Evolutionary conservation across 2,329 filamentous ascomycete genomes (phyloP), one percentile per base, ranked within the genome.

Genomic region (Acrocalymma vagum): DNA sequence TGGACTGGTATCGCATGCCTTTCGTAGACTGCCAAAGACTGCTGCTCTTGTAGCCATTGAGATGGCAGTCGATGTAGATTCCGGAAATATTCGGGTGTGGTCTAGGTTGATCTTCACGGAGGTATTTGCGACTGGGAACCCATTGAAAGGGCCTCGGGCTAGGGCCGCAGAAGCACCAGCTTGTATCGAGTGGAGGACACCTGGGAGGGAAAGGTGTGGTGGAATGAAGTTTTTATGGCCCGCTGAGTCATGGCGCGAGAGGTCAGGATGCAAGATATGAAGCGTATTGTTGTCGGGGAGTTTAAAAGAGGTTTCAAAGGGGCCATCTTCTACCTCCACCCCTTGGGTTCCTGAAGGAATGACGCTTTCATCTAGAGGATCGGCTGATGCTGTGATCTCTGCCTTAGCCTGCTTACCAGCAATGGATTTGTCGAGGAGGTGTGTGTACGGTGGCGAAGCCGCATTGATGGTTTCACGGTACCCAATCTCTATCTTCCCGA

Each of bases 401-500:
- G 90, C 92, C 64, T 85, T 91, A 7, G 89, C 88, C 28, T 82
- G 75, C 61, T 90, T 93, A 29, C 90, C 88, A 6, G 88, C 89
- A 14, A 96, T 83, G 4, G 87, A 83, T 28, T 85, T 86, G 57
- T 96, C 90, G 60, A 91, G 91, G 4, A 84, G 73, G 36, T 81
- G 80, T 16, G 79, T 82, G 24, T 85, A 78, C 0, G 81, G 72
- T 0, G 67, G 64, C 1, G 85, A 86, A 0, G 78, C 59, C 3
- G 75, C 74, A 0, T 84, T 82, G 8, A 94, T 75, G 31, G 85
- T 87, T 72, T 99, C 94, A 38, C 95, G 87, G 71, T 97, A 99
- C 54, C 95, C 91, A 45, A 99, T 96, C 58, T 96, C 89, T 48
- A 99, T 95, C 37, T 85, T 86, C 9, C 93, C 92, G 76, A 96